Evolutionary conservation across 306 rosid genomes (phyloP), one percentile per base, ranked within the genome.

Genomic region (apple (Malus domestica)): DNA sequence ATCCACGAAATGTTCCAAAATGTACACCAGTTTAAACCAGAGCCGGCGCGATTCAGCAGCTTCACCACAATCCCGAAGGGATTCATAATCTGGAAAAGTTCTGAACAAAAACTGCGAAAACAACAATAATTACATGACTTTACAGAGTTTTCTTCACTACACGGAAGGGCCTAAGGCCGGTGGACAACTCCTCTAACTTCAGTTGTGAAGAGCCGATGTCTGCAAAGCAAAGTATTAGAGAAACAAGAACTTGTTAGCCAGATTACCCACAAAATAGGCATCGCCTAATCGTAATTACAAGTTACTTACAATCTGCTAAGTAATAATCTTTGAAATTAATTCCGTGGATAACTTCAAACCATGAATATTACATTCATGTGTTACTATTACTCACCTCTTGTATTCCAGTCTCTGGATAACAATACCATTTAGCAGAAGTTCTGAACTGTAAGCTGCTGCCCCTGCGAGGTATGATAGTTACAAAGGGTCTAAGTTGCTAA

Each of bases 391-490:
- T 52, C 80, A 92, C 98, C 98, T 92, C 81, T 92, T 89, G 80
- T 85, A 90, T 54, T 92, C 96, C 88, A 95, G 86, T 88, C 79
- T 95, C 87, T 95, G 98, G 20, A 85, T 88, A 75, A 95, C 96
- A 58, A 95, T 88, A 74, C 98, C 98, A 76, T 92, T 95, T 71
- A 92, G 82, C 71, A 95, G 77, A 67, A 95, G 89, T 87, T 95
- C 97, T 18, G 97, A 92, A 77, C 86, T 88, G 83, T 88, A 90
- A 60, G 84, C 88, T 67, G 80, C 46, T 52, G 81, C 86, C 63
- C 97, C 98, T 95, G 92, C 84, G 85, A 49, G 45, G 68, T 85
- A 86, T 80, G 67, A 82, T 76, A 13, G 75, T 60, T 69, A 75
- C 87, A 79, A 79, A 80, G 70, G 51, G 81, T 82, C 85, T 14